Conservation (phyloP, 345 rosid genomes). For the Arabis alpina region DNA sequence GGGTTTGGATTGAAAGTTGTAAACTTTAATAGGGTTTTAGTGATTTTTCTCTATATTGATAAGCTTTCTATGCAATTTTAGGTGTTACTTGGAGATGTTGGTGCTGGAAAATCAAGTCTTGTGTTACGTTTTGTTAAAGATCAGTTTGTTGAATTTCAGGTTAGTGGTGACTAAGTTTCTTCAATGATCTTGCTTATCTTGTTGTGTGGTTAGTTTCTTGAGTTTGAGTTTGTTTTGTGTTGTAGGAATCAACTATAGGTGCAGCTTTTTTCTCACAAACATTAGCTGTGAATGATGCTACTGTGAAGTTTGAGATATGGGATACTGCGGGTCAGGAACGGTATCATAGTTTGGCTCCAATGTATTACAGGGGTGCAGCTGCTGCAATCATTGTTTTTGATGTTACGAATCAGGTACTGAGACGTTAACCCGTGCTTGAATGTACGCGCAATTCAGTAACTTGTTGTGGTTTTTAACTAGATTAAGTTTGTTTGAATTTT, state of each 20-base stretch:
- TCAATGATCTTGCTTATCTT: not conserved
- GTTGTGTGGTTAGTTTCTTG: constrained; percentile 25
- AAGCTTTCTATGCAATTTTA: not conserved
- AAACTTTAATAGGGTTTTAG: constrained; percentile 2
- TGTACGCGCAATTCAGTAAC: constrained; percentile 9
- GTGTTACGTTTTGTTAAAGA: constrained; percentile 91
- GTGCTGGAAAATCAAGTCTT: constrained; percentile 95
- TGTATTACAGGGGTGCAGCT: constrained; percentile 98
- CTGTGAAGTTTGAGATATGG: constrained; percentile 98
- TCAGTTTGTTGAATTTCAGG: constrained; percentile 94
- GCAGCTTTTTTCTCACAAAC: constrained; percentile 98
- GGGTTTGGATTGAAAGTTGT: not conserved
- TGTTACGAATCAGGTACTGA: constrained; percentile 73
- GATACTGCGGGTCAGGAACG: constrained; percentile 99
- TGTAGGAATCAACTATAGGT: constrained; percentile 96
- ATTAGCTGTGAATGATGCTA: constrained; percentile 88
- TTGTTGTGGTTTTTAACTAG: constrained; percentile 1
- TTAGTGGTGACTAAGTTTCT: constrained; percentile 18
- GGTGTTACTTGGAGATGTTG: constrained; percentile 97
- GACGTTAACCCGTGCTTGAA: not conserved
- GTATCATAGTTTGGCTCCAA: constrained; percentile 97
- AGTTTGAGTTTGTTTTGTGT: constrained; percentile 15
- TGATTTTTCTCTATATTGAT: constrained; percentile 9
- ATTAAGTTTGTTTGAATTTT: not conserved
- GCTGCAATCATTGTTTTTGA: constrained; percentile 93